Base-by-base conservation (phyloP, 768 basidiomycete genomes). In the Boletus edulis region DNA sequence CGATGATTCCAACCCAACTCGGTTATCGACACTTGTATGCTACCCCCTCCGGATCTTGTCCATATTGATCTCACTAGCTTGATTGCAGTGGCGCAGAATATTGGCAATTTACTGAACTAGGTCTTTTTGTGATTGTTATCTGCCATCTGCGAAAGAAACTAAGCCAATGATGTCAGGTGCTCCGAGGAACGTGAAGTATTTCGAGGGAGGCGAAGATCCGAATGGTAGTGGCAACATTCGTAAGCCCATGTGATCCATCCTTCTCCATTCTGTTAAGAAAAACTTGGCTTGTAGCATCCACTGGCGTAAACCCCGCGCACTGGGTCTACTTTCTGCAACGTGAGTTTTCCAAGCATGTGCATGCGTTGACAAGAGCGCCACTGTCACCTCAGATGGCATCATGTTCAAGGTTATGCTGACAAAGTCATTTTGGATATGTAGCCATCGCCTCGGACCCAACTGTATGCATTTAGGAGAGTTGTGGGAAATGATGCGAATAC, bases 11-110 rank as follows among this genome's bases (percentile, higher is more conserved):
- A 29, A 68, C 72, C 49, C 57, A 29, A 32, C 64, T 79, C 14
- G 81, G 80, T 17, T 82, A 83, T 61, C 71, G 62, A 40, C 81
- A 81, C 52, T 79, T 73, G 67, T 80, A 61, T 50, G 63, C 46
- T 14, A 31, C 20, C 31, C 4, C 32, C 56, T 43, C 34, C 43
- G n/a, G 29, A 47, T 46, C 44, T 54, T 46, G 39, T 29, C 62
- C 43, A 18, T 65, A 61, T 65, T 51, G 46, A 45, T 34, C 20
- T 42, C 39, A 40, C 13, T n/a, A 17, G 37, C 40, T 10, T 47
- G 34, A 29, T 49, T 32, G 13, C 18, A 75, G 75, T 27, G 72
- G 63, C 20, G 62, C 62, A 10, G 75, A 76, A 52, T 83, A 77
- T 58, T 82, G 81, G 82, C 73, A 82, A 45, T 77, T 74, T 58